Evolutionary conservation across 2,329 filamentous ascomycete species (phyloP).

Genomic region (Sporothrix sp.): DNA sequence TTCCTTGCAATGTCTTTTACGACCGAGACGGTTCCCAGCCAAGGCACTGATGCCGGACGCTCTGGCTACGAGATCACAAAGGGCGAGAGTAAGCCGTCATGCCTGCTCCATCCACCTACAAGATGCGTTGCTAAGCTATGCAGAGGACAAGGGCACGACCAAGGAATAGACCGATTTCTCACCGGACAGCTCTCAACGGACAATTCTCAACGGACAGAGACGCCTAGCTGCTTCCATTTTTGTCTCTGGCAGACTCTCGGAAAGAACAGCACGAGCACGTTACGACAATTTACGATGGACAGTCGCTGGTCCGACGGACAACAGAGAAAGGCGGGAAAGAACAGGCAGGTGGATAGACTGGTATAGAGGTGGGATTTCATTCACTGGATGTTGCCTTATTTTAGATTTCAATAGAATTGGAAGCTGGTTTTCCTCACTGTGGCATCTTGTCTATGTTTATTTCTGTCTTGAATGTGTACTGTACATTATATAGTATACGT

Average conservation of each 20-base stretch:
- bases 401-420: neutral
- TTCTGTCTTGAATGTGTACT: neutral
- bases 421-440: neutral
- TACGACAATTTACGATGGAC: neutral
- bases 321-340: neutral
- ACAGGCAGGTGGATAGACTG: neutral
- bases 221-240: neutral
- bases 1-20: neutral
- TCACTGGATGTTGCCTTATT: neutral
- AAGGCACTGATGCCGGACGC: constrained; percentile 5
- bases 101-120: no score
- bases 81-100: constrained; percentile 11
- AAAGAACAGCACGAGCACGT: no score
- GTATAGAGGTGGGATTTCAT: neutral
- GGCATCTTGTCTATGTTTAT: neutral
- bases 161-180: neutral
- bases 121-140: neutral
- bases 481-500: neutral
- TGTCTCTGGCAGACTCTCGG: no score
- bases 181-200: neutral
- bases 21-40: neutral
- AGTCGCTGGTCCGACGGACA: neutral
- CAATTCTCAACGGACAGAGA: neutral
- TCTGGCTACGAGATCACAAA: constrained; percentile 15
- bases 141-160: constrained; percentile 11